phyloP scores from a whole-genome alignment of 108 stramenopile genomes.

The Mediolabrus comicus region DNA sequence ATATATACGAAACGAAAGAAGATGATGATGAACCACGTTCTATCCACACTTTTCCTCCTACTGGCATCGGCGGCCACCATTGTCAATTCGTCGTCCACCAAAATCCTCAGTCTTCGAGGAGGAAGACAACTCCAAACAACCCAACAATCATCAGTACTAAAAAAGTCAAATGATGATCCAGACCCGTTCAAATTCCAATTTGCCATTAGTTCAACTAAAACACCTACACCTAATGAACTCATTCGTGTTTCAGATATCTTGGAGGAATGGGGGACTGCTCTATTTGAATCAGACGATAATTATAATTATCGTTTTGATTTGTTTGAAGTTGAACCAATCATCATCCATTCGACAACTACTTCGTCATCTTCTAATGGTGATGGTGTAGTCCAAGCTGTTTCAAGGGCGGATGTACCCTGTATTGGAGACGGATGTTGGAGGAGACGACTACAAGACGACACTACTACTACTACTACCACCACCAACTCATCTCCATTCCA shows the following conservation, averaged over 20 bases:
- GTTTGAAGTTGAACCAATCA: background rate
- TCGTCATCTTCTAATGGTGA: too few species aligned
- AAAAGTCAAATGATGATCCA: background rate
- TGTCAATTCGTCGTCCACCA: background rate
- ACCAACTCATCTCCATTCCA: background rate
- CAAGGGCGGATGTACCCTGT: background rate
- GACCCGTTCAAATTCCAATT: background rate
- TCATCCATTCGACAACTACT: background rate
- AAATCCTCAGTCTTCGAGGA: background rate
- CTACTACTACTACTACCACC: too few species aligned
- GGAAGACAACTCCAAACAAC: background rate
- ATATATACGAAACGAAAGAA: background rate
- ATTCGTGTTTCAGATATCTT: background rate
- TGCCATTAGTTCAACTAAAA: background rate
- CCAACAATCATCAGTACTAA: background rate
- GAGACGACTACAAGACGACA: background rate
- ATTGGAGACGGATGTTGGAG: too few species aligned
- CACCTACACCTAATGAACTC: background rate
- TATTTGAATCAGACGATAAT: background rate
- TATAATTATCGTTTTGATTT: background rate
- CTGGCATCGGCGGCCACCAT: background rate
- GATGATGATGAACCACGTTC: background rate
- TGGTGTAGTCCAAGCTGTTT: too few species aligned
- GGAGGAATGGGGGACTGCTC: background rate
- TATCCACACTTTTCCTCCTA: background rate